Evolutionary conservation across 2,329 filamentous ascomycete species (phyloP).

Genomic region (Claviceps cyperi): DNA sequence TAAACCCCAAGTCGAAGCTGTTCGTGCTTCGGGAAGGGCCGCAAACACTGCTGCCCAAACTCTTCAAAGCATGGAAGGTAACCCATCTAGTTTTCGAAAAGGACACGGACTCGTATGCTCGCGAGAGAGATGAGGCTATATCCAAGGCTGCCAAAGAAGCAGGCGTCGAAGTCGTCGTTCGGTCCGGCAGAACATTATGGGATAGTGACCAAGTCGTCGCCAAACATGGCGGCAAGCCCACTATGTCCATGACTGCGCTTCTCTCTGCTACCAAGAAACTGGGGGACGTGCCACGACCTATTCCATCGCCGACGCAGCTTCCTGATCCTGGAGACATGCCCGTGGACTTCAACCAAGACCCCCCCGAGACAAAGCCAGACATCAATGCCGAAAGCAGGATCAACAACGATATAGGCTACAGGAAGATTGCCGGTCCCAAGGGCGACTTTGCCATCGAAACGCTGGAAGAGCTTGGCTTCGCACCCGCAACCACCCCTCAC

Average conservation of each 20-base stretch:
- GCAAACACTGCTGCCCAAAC: constrained; percentile 54
- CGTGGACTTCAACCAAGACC: constrained; percentile 42
- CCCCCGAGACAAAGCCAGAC: constrained; percentile 37
- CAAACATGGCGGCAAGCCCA: constrained; percentile 52
- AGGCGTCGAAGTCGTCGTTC: constrained; percentile 53
- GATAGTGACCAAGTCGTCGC: constrained; percentile 57
- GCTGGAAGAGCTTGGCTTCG: constrained; percentile 54
- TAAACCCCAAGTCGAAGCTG: constrained; percentile 59
- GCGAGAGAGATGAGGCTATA: constrained; percentile 47
- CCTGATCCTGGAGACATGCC: constrained; percentile 52
- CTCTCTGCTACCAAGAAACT: constrained; percentile 48
- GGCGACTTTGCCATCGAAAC: constrained; percentile 58
- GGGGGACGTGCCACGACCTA: constrained; percentile 45
- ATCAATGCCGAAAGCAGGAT: constrained; percentile 43
- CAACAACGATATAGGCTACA: constrained; percentile 42
- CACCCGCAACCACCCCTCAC: constrained; percentile 49
- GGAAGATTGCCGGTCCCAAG: constrained; percentile 47
- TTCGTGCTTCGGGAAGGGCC: constrained; percentile 60
- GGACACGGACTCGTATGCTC: constrained; percentile 60
- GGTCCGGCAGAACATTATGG: constrained; percentile 54
- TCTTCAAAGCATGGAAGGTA: constrained; percentile 59
- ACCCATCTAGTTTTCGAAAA: constrained; percentile 69
- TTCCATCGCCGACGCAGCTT: constrained; percentile 42
- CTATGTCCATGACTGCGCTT: constrained; percentile 59
- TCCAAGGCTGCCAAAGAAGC: constrained; percentile 43